Conservation (phyloP, 2,329 filamentous ascomycete species). For the Ascochyta lentis region DNA sequence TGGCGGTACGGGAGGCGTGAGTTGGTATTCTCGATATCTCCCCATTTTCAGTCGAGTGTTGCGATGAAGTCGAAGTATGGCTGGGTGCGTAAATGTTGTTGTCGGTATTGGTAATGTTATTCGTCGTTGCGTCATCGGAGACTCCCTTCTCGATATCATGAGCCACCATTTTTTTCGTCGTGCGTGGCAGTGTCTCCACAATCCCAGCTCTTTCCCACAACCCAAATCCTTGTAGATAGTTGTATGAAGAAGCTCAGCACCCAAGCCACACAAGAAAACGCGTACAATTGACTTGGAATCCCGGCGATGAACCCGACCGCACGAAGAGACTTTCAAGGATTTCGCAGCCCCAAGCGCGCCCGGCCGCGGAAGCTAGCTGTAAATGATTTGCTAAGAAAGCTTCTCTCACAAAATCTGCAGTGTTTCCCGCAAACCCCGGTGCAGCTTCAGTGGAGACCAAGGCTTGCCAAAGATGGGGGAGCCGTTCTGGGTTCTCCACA, state of each 20-base stretch:
- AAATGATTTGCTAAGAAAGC: background rate
- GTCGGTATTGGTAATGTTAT: conserved; percentile 1
- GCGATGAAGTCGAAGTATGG: conserved; percentile 5
- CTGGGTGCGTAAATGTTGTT: conserved; percentile 16
- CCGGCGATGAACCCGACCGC: conserved; percentile 2
- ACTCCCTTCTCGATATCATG: conserved; percentile 27
- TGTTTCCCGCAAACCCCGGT: background rate
- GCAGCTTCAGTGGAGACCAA: conserved; percentile 7
- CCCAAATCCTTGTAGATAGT: background rate
- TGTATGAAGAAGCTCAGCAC: background rate
- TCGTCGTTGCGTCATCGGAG: conserved; percentile 1
- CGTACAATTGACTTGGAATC: background rate
- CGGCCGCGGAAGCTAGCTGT: conserved; percentile 32
- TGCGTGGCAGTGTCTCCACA: background rate
- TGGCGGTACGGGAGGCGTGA: conserved; percentile 16
- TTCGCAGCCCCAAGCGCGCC: conserved; percentile 6
- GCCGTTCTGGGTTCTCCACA: conserved; percentile 5
- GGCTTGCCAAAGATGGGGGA: conserved; percentile 7
- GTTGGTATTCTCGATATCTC: conserved; percentile 24
- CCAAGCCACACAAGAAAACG: background rate
- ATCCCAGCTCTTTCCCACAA: background rate
- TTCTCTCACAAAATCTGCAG: background rate
- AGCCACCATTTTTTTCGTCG: conserved; percentile 6
- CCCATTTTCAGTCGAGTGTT: conserved; percentile 4
- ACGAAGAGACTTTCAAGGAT: background rate